A percentile compares a stretch with the other conserved stretches of the same genome.
Evolutionary conservation across 2,329 filamentous ascomycete genomes (phyloP).

Genomic region (Fusarium udum): DNA sequence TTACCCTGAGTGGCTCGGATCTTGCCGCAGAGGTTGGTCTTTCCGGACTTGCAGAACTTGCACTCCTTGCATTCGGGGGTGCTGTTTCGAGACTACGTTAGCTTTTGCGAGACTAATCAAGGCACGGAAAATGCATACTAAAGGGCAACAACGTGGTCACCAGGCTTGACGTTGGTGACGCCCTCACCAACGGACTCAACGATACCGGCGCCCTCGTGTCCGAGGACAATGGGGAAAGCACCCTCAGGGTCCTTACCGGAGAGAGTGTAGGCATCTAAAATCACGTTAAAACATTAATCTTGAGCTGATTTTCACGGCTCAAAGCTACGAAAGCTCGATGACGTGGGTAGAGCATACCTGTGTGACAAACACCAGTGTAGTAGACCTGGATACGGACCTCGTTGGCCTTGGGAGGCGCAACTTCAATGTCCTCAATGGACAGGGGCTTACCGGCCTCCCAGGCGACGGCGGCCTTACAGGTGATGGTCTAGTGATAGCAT

Average conservation of each 20-base stretch:
- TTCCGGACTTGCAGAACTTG: constrained; percentile 99
- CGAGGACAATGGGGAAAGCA: constrained; percentile 87
- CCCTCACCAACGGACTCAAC: constrained; percentile 95
- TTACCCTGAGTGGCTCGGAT: constrained; percentile 96
- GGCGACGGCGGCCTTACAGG: constrained; percentile 95
- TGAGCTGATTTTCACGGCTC: background rate
- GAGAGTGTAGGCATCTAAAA: constrained; percentile 86
- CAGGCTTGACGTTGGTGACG: constrained; percentile 91
- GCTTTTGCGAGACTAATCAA: background rate
- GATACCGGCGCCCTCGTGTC: constrained; percentile 90
- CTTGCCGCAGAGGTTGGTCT: constrained; percentile 99
- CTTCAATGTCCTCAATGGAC: constrained; percentile 90
- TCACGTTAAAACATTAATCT: constrained; percentile 23
- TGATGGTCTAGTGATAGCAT: constrained; percentile 75
- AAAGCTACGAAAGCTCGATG: constrained; percentile 8
- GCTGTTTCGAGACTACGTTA: constrained; percentile 57
- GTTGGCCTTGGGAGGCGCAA: constrained; percentile 85
- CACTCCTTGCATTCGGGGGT: constrained; percentile 97
- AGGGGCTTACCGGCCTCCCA: constrained; percentile 96
- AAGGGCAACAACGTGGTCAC: constrained; percentile 89
- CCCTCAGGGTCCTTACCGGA: constrained; percentile 98
- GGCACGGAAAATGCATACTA: constrained; percentile 65
- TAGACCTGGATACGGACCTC: constrained; percentile 97
- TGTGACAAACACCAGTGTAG: constrained; percentile 99
- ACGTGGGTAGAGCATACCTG: constrained; percentile 65